Conservation (phyloP, 2,329 filamentous ascomycete genomes). For the Fusarium nygamai region DNA sequence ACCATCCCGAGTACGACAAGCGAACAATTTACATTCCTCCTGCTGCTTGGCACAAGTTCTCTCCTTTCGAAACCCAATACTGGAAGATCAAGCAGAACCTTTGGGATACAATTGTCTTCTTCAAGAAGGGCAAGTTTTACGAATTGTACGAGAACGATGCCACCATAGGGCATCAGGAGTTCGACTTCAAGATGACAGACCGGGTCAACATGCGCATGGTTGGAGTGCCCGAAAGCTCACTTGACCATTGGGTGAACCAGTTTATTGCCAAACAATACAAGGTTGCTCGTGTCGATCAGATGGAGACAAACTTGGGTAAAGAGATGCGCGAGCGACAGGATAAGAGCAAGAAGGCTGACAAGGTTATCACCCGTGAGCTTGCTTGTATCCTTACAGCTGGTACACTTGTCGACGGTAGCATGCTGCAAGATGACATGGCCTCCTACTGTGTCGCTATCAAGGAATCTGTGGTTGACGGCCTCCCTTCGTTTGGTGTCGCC, state of each 20-base stretch:
- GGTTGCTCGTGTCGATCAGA: constrained; percentile 95
- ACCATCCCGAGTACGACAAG: constrained; percentile 89
- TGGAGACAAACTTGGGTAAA: constrained; percentile 94
- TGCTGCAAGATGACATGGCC: constrained; percentile 98
- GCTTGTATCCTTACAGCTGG: constrained; percentile 91
- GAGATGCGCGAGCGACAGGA: constrained; percentile 96
- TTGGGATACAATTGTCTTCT: constrained; percentile 98
- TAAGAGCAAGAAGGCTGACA: constrained; percentile 80
- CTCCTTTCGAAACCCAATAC: constrained; percentile 96
- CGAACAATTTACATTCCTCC: constrained; percentile 91
- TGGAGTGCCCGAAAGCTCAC: constrained; percentile 91
- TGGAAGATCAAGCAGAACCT: constrained; percentile 99
- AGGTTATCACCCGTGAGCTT: constrained; percentile 91
- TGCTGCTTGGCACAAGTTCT: constrained; percentile 81
- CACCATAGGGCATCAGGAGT: constrained; percentile 93
- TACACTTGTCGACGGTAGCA: constrained; percentile 92
- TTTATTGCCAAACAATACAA: constrained; percentile 99
- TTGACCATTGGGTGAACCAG: constrained; percentile 98
- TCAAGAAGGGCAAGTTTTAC: constrained; percentile 99
- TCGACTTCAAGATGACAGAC: constrained; percentile 97
- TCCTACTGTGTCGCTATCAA: constrained; percentile 97
- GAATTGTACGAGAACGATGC: constrained; percentile 98
- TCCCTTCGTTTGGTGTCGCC: constrained; percentile 87
- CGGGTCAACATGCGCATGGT: constrained; percentile 99
- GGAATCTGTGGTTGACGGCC: constrained; percentile 75